phyloP scores from a whole-genome alignment of 2,329 filamentous ascomycete genomes.

The Sordariomycetes sp. region DNA sequence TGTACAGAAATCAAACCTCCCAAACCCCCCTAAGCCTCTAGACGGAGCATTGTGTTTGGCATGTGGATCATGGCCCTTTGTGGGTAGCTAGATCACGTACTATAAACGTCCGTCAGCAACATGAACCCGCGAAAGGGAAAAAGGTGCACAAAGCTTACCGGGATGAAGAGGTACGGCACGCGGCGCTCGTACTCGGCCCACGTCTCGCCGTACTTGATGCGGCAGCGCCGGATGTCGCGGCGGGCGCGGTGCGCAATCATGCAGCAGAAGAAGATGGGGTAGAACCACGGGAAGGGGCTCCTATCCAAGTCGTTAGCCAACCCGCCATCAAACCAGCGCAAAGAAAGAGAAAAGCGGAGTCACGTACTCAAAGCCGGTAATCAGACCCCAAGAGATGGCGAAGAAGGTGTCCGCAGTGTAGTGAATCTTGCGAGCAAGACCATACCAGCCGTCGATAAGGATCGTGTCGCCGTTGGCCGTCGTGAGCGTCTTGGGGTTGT shows the following conservation, averaged over 20 bases:
- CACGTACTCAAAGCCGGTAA: constrained; percentile 31
- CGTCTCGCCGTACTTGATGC: constrained; percentile 66
- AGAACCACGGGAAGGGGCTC: constrained; percentile 85
- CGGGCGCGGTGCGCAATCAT: constrained; percentile 74
- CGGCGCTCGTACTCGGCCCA: constrained; percentile 69
- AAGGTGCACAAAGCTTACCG: constrained; percentile 24
- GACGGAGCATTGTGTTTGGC: background rate
- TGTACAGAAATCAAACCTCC: constrained; percentile 5
- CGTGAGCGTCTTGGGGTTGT: constrained; percentile 68
- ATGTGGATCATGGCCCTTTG: background rate
- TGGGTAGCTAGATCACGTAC: constrained; percentile 1
- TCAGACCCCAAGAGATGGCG: constrained; percentile 33
- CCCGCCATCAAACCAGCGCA: background rate
- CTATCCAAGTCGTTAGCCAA: constrained; percentile 9
- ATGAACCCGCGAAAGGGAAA: background rate
- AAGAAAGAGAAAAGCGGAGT: background rate
- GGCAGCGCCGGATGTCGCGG: constrained; percentile 67
- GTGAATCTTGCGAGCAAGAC: constrained; percentile 50
- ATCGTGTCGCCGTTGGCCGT: constrained; percentile 64
- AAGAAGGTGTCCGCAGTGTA: constrained; percentile 37
- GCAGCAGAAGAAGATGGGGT: constrained; percentile 65
- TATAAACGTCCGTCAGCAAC: background rate
- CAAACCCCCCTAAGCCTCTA: background rate
- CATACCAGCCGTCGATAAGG: constrained; percentile 78
- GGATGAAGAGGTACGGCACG: constrained; percentile 78